phyloP scores from a whole-genome alignment of 495 filamentous ascomycete species.

The Niebla homalea region DNA sequence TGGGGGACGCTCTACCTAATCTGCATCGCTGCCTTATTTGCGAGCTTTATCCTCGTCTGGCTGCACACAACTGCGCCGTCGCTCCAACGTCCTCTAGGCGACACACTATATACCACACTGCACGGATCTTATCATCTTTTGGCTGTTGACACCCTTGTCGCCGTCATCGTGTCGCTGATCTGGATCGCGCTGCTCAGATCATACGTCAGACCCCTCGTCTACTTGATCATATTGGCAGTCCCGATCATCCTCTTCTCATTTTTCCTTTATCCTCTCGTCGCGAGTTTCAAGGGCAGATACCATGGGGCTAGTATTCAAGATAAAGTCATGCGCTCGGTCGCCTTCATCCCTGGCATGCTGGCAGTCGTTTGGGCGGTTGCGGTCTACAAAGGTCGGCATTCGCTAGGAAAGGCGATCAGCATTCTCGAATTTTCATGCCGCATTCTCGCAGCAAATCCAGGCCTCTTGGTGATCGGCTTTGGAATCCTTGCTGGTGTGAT shows the following conservation, averaged over 20 bases:
- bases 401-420: slow-evolving; percentile 63
- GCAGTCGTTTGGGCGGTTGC: slow-evolving; percentile 71
- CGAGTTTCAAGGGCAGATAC: slow-evolving; percentile 65
- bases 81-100: slow-evolving; percentile 54
- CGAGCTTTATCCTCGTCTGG: slow-evolving; percentile 76
- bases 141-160: slow-evolving; percentile 80
- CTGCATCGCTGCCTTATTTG: slow-evolving; percentile 64
- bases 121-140: slow-evolving; percentile 79
- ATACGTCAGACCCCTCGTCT: slow-evolving; percentile 69
- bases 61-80: slow-evolving; percentile 66
- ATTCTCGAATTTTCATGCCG: slow-evolving; percentile 85
- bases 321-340: slow-evolving; percentile 75
- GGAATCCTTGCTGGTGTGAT: slow-evolving; percentile 62
- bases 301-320: slow-evolving; percentile 68
- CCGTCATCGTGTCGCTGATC: slow-evolving; percentile 69
- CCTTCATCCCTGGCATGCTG: slow-evolving; percentile 60
- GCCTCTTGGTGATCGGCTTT: slow-evolving; percentile 70
- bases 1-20: slow-evolving; percentile 89
- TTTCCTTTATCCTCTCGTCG: slow-evolving; percentile 79
- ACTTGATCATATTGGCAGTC: slow-evolving; percentile 65
- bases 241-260: slow-evolving; percentile 77
- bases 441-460: slow-evolving; percentile 74
- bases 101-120: slow-evolving; percentile 87
- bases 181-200: slow-evolving; percentile 84
- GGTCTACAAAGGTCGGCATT: slow-evolving; percentile 63